Evolutionary conservation across 2,329 filamentous ascomycete genomes (phyloP), one percentile per base, ranked within the genome.

Genomic region (Penicillium psychrosexuale): DNA sequence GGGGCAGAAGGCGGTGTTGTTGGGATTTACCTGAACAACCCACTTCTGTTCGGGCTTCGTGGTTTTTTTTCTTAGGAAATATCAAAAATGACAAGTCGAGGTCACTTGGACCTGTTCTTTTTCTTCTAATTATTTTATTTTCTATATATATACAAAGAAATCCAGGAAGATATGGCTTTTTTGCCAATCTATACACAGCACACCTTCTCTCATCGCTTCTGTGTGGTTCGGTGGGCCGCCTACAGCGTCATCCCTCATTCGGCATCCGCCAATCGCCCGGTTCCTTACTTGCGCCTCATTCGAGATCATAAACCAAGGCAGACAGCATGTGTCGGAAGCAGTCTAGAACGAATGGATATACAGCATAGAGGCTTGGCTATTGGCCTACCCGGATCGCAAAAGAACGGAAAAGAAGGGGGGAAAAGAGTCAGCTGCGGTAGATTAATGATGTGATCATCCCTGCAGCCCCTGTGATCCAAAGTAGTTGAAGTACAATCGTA

Each of bases 201-300:
- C 33, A 38, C 34, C 46, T 46, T 38, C 43, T 46, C 43, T 48
- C 48, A 40, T 59, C 60, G 45, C 24, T 68, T 71, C 65, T 69
- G 65, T 72, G 69, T 72, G 71, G 70, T 70, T 73, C 70, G 66
- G 70, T 72, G 71, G 70, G 69, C 69, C 69, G 53, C 58, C 61
- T 38, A 34, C 63, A 66, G 66, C 69, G 69, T 71, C 69, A 72
- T 71, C 69, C 68, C 61, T 65, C 69, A 68, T 69, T 67, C 64
- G 61, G 53, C 64, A 58, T 58, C 66, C 66, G 58, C 69, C 69
- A 70, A 71, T 70, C 67, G 65, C 62, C 62, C 64, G 55, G 30
- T 52, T 59, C 53, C 51, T 45, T 56, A 51, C 53, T 58, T 56
- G 45, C 59, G 59, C 59, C 61, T 63, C 59, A 61, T 55, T 53